Conservation (phyloP, 2,329 filamentous ascomycete species). For the Cercospora sp. region DNA sequence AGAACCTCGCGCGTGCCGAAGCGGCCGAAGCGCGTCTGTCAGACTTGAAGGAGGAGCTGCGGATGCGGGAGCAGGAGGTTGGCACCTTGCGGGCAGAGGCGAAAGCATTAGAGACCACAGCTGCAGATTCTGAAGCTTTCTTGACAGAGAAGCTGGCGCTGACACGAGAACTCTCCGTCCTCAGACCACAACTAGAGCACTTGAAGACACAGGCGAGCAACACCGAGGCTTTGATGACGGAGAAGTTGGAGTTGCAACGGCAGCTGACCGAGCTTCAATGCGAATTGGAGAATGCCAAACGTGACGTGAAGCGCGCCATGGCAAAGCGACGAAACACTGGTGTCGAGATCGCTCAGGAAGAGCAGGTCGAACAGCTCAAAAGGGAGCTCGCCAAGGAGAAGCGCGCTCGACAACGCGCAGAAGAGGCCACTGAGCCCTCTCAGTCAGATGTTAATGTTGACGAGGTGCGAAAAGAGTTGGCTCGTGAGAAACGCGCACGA, state of each 20-base stretch:
- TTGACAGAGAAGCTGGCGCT: slow-evolving; percentile 66
- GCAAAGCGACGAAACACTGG: slow-evolving; percentile 54
- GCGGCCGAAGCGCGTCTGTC: slow-evolving; percentile 50
- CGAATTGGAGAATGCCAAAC: slow-evolving; percentile 79
- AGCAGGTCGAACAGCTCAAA: slow-evolving; percentile 48
- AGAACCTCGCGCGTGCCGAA: slow-evolving; percentile 50
- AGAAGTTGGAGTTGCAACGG: slow-evolving; percentile 77
- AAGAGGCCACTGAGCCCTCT: slow-evolving; percentile 39
- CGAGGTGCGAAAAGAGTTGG: slow-evolving; percentile 38
- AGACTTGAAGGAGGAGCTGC: slow-evolving; percentile 53
- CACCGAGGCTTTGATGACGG: slow-evolving; percentile 69
- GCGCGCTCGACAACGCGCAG: slow-evolving; percentile 47
- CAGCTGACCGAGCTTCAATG: slow-evolving; percentile 76
- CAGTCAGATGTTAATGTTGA: slow-evolving; percentile 38
- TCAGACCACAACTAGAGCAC: slow-evolving; percentile 65
- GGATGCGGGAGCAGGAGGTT: slow-evolving; percentile 56
- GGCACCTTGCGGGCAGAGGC: slow-evolving; percentile 69
- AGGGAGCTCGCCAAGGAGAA: slow-evolving; percentile 50
- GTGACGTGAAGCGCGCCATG: slow-evolving; percentile 61
- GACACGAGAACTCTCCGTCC: slow-evolving; percentile 58
- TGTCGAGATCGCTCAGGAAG: slow-evolving; percentile 48
- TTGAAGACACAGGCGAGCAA: slow-evolving; percentile 58
- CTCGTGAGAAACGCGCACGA: slow-evolving; percentile 36
- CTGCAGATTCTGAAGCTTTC: slow-evolving; percentile 69
- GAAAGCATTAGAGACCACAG: slow-evolving; percentile 64